Conservation (phyloP, 148 eudicot genomes). For the Vaccinium vitisidaea region DNA sequence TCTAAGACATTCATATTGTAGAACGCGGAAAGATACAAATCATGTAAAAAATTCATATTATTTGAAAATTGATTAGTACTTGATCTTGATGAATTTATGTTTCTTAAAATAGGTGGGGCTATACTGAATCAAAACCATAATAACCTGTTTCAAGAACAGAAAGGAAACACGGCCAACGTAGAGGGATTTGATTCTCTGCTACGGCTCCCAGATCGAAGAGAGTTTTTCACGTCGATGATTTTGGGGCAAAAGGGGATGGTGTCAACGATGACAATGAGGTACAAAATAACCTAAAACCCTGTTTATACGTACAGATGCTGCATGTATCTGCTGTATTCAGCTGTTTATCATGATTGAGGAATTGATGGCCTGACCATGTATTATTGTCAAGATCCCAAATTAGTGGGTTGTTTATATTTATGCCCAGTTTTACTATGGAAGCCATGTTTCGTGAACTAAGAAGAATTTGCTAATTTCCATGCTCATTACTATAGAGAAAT, state of each 20-base stretch:
- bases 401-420: not conserved
- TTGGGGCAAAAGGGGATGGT: conserved; percentile 61
- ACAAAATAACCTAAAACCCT: not conserved
- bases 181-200: conserved; percentile 40
- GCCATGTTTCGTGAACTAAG: not conserved
- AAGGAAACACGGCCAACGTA: not conserved
- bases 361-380: too few relatives aligned
- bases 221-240: conserved; percentile 33
- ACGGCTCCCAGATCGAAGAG: conserved; percentile 38
- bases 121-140: too few relatives aligned
- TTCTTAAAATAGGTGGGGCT: too few relatives aligned
- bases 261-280: conserved; percentile 61
- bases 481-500: not conserved
- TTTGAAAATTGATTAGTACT: too few relatives aligned
- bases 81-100: too few relatives aligned
- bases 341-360: not conserved
- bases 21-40: too few relatives aligned
- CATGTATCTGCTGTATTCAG: not conserved
- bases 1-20: too few relatives aligned
- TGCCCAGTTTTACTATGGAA: not conserved
- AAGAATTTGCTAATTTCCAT: not conserved
- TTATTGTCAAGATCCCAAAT: not conserved
- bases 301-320: not conserved
- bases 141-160: too few relatives aligned
- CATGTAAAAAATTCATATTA: too few relatives aligned